These are phyloP conservation scores for Byssoonygena ceratinophila DNA, from an alignment of 2,329 filamentous ascomycete species.

Conservation along the genomic window DNA sequence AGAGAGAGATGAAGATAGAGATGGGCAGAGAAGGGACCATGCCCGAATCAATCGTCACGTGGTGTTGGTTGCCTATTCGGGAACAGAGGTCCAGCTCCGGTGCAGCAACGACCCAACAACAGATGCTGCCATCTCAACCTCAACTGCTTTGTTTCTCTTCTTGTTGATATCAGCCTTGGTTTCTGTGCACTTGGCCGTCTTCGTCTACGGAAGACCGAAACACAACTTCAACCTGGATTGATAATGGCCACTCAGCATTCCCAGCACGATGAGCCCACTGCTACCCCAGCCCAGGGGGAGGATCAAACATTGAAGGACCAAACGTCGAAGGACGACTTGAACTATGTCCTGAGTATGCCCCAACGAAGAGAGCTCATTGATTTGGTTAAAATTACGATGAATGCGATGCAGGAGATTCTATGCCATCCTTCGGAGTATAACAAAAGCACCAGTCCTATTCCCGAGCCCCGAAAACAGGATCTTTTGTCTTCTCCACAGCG, in stretches of 20 bases:
- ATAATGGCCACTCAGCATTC: not conserved
- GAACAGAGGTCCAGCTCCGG: too few relatives aligned
- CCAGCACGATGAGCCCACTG: not conserved
- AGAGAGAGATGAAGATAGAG: not conserved
- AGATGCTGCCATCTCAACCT: not conserved
- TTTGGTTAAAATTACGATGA: slow-evolving; percentile 7
- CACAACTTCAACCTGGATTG: too few relatives aligned
- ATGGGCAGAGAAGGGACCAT: not conserved
- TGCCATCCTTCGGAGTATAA: slow-evolving; percentile 9
- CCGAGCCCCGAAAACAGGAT: too few relatives aligned
- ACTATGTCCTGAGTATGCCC: slow-evolving; percentile 6
- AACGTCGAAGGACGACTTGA: slow-evolving; percentile 23
- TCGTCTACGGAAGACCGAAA: too few relatives aligned
- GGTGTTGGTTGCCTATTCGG: not conserved
- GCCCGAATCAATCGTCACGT: not conserved
- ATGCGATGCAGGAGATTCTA: slow-evolving; percentile 11
- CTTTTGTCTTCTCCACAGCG: too few relatives aligned
- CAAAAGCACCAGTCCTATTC: not conserved
- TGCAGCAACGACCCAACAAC: not conserved
- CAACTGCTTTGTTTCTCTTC: not conserved
- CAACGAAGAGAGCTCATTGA: slow-evolving; percentile 11
- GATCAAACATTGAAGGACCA: not conserved
- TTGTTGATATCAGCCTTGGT: not conserved
- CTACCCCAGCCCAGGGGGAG: not conserved
- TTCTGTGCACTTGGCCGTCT: not conserved